Percentiles rank a stretch among this genome's conserved stretches.
Conservation (phyloP, 805 yeast species). For the Candida lessepsii region DNA sequence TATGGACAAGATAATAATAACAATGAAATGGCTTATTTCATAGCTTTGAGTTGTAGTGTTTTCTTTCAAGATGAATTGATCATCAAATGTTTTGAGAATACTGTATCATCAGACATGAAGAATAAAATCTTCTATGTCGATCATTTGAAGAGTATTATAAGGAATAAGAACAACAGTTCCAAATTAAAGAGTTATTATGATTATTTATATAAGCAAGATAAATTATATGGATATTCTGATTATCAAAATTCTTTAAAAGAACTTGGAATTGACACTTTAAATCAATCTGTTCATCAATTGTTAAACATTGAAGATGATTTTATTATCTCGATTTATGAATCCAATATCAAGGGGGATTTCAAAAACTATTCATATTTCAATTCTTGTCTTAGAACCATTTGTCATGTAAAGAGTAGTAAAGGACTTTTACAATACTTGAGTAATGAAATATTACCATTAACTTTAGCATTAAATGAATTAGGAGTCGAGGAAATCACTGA, state of each 20-base stretch:
- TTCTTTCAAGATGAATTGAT: constrained; percentile 41
- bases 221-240: constrained; percentile 34
- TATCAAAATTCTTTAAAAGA: constrained; percentile 31
- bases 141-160: constrained; percentile 25
- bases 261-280: constrained; percentile 26
- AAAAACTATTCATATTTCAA: constrained; percentile 38
- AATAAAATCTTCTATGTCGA: constrained; percentile 40
- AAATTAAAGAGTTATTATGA: constrained; percentile 27
- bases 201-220: constrained; percentile 25
- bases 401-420: constrained; percentile 24
- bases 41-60: constrained; percentile 28
- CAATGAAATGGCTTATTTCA: constrained; percentile 25
- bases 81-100: constrained; percentile 39
- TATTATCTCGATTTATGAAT: constrained; percentile 34
- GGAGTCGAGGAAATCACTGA: constrained; percentile 44
- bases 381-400: constrained; percentile 27
- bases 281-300: constrained; percentile 3
- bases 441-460: constrained; percentile 33
- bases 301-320: constrained; percentile 31
- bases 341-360: constrained; percentile 29
- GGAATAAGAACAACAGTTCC: constrained; percentile 11
- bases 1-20: constrained; percentile 19
- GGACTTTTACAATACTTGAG: constrained; percentile 23
- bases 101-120: constrained; percentile 30
- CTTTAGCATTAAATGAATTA: constrained; percentile 35